phyloP scores from a whole-genome alignment of 2,329 filamentous ascomycete genomes.

The Rutstroemia sp. region DNA sequence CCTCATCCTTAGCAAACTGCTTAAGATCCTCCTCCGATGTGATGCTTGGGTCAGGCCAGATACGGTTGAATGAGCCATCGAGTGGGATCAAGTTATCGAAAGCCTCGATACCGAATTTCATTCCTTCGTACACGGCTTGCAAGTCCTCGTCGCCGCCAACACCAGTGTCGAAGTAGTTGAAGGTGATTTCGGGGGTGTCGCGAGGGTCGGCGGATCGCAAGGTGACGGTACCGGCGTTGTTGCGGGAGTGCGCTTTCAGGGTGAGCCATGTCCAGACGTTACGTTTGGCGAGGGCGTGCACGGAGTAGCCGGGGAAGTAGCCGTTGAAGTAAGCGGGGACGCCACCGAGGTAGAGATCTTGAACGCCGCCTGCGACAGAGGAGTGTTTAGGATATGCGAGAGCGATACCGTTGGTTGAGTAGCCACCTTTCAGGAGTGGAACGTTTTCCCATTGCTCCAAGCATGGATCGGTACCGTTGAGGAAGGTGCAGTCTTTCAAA shows the following conservation, averaged over 20 bases:
- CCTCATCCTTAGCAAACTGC: slow-evolving; percentile 40
- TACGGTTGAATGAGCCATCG: slow-evolving; percentile 33
- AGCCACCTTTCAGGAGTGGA: background rate
- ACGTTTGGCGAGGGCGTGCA: slow-evolving; percentile 30
- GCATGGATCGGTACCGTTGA: slow-evolving; percentile 30
- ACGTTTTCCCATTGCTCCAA: slow-evolving; percentile 26
- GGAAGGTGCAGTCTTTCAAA: slow-evolving; percentile 29
- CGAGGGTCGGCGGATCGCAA: slow-evolving; percentile 55
- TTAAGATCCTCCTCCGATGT: slow-evolving; percentile 34
- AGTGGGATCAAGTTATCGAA: slow-evolving; percentile 36
- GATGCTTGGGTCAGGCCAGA: slow-evolving; percentile 35
- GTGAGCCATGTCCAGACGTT: slow-evolving; percentile 10
- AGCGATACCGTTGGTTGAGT: background rate
- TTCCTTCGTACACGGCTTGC: slow-evolving; percentile 13
- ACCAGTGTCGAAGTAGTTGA: slow-evolving; percentile 45
- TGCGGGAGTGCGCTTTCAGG: slow-evolving; percentile 52
- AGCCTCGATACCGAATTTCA: slow-evolving; percentile 20
- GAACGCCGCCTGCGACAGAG: background rate
- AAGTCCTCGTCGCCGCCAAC: slow-evolving; percentile 11
- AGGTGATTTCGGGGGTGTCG: slow-evolving; percentile 54
- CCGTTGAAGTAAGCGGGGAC: slow-evolving; percentile 17
- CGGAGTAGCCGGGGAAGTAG: slow-evolving; percentile 36
- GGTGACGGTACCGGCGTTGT: slow-evolving; percentile 52
- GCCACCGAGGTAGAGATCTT: slow-evolving; percentile 12
- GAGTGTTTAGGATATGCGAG: background rate